A percentile compares a stretch with the other conserved stretches of the same genome.
Evolutionary conservation across 305 asterid genomes (phyloP).

Genomic region (Petunia hybrid): DNA sequence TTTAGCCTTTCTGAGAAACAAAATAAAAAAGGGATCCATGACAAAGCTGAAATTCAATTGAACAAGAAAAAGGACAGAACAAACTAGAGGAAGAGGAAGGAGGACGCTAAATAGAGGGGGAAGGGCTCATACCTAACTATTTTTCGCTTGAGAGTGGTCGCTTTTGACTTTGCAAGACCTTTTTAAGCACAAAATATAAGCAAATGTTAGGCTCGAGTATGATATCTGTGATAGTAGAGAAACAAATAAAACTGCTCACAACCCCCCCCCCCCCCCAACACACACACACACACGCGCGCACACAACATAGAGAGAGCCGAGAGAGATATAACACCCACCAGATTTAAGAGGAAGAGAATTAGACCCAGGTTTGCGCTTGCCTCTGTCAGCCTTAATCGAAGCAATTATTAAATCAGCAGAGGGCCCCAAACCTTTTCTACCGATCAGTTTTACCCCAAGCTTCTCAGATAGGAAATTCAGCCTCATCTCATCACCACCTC

Average conservation of each 20-base stretch:
- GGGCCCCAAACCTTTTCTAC: conserved; percentile 92
- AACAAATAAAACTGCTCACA: not conserved
- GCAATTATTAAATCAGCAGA: conserved; percentile 82
- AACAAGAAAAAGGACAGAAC: not conserved
- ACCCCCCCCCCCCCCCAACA: not conserved
- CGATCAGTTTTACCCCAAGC: conserved; percentile 78
- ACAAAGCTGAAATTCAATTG: not conserved
- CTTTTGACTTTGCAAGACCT: conserved; percentile 61
- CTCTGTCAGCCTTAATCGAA: conserved; percentile 79
- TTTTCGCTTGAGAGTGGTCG: conserved; percentile 54
- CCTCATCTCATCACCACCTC: conserved; percentile 88
- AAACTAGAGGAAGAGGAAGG: not conserved
- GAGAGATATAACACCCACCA: conserved; percentile 55
- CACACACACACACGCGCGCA: not conserved
- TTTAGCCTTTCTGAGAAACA: conserved; percentile 72
- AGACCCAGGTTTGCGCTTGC: conserved; percentile 59
- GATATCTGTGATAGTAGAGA: not conserved
- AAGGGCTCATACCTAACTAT: conserved; percentile 55
- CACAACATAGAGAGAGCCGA: not conserved
- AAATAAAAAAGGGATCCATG: not conserved
- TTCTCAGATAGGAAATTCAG: conserved; percentile 67
- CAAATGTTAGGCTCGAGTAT: conserved; percentile 2
- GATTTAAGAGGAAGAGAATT: conserved; percentile 55
- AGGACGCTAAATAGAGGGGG: not conserved
- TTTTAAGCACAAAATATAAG: not conserved